Base-by-base conservation (phyloP, 805 yeast species). In the Wickerhamomyces chambardii region DNA sequence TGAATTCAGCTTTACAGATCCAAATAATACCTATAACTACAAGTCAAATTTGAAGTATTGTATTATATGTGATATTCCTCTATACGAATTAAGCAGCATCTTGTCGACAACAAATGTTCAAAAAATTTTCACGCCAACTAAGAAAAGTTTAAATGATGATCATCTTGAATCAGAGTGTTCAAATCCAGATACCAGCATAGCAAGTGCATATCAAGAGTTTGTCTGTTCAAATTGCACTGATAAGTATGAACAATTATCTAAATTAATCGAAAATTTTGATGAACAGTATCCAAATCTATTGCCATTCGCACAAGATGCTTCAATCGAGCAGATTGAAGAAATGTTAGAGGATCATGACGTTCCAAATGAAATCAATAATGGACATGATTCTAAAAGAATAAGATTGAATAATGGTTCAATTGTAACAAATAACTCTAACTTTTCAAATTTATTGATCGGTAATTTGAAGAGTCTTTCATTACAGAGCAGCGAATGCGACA, bases 21-120 rank as follows among this genome's bases (percentile, higher is more conserved):
- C 43, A 33, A 10, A 30, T 10, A 36, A 24, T 15, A 17, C 33
- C 10, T 16, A 8, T 6, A 18, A 12, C 27, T 22, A 24, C 12
- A 24, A 31, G 18, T 33, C 51, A 0, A 43, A 49, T 2, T 35
- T 65, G 32, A 59, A 56, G 33, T 54, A 52, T 31, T 81, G 90
- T 49, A 73, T 78, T n/a, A 59, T 81, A 11, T 81, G 90, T 53
- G 84, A 78, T 28, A 70, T 68, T 36, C 84, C 86, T 14, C 51
- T 81, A 21, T 81, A 79, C 51, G 86, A 80, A 38, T 44, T 77
- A 53, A 59, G 81, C 61, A 45, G 58, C 15, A 41, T 58, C 16
- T 46, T 61, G 6, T 24, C 27, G 12, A 24, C 12, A 10, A 53
- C 57, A 5, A 33, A 48, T 4, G 45, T 47, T 15, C 39, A 38